A percentile compares a stretch with the other conserved stretches of the same genome.
phyloP scores from a whole-genome alignment of 2,329 filamentous ascomycete genomes.

The Trichoderma oligosporum region DNA sequence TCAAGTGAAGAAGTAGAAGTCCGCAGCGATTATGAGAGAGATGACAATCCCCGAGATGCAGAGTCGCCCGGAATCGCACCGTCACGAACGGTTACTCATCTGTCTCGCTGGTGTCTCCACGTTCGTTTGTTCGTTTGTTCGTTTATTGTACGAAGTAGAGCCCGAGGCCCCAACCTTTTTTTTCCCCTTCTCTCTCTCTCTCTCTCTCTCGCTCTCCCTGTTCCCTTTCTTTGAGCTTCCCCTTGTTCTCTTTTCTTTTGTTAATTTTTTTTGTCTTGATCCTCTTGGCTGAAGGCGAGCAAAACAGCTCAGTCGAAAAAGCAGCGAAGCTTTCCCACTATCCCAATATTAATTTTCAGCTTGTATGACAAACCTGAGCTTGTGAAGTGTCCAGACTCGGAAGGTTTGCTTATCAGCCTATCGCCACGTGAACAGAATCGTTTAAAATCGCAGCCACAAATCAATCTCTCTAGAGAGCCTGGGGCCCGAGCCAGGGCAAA shows the following conservation, averaged over 20 bases:
- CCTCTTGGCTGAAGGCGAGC: conserved; percentile 3
- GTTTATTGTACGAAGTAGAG: neutral
- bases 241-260: neutral
- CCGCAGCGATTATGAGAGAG: neutral
- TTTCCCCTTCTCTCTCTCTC: neutral
- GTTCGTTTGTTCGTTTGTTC: too few relatives aligned
- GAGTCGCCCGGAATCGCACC: conserved; percentile 18
- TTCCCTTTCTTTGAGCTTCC: neutral
- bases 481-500: neutral
- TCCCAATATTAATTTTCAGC: conserved; percentile 14
- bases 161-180: neutral
- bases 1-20: too few relatives aligned
- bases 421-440: conserved; percentile 13
- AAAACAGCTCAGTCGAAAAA: conserved; percentile 5
- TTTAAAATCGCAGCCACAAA: neutral
- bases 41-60: conserved; percentile 14
- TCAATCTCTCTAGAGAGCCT: neutral
- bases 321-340: neutral
- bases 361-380: conserved; percentile 17
- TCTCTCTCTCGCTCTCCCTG: neutral
- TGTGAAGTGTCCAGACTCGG: conserved; percentile 16
- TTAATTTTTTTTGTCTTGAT: conserved; percentile 2
- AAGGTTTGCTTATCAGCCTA: neutral
- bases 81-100: conserved; percentile 19
- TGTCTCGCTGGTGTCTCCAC: conserved; percentile 8